phyloP scores from a whole-genome alignment of 345 rosid genomes.

The Diplotaxis tenuifolia region DNA sequence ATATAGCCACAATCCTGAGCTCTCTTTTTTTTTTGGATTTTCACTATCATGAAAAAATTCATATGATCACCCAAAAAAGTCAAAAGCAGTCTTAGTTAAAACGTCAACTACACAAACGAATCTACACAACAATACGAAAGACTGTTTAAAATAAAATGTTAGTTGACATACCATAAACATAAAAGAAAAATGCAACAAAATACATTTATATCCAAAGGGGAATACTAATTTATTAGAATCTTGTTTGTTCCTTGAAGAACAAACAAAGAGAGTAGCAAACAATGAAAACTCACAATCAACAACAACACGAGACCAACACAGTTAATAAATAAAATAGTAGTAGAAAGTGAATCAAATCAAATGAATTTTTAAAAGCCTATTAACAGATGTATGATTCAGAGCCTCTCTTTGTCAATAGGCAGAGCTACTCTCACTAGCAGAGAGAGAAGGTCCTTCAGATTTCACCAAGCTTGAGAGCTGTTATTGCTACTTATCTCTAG shows the following conservation, averaged over 20 bases:
- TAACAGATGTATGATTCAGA: slow-evolving; percentile 11
- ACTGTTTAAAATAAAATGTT: too few species aligned
- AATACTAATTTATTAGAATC: slow-evolving; percentile 11
- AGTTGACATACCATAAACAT: too few species aligned
- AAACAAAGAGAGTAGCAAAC: slow-evolving; percentile 21
- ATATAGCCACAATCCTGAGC: slow-evolving; percentile 11
- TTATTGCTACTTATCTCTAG: slow-evolving; percentile 52
- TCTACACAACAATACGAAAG: too few species aligned
- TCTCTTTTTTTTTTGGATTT: background rate
- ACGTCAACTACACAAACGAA: background rate
- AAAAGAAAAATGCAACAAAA: too few species aligned
- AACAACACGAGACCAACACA: slow-evolving; percentile 9
- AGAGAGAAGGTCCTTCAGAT: slow-evolving; percentile 63
- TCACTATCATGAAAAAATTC: too few species aligned
- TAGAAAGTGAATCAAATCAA: slow-evolving; percentile 7
- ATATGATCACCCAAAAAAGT: too few species aligned
- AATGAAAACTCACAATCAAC: slow-evolving; percentile 18
- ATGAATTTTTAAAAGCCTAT: slow-evolving; percentile 7
- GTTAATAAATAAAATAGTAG: background rate
- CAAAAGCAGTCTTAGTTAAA: background rate
- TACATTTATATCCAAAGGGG: background rate
- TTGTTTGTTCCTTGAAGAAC: slow-evolving; percentile 27
- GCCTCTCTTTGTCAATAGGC: slow-evolving; percentile 42
- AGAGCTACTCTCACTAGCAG: slow-evolving; percentile 65
- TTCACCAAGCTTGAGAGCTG: slow-evolving; percentile 46